Evolutionary conservation across 202 grass and related monocot genomes (phyloP).

Genomic region (Cymbopogon flexuosus): DNA sequence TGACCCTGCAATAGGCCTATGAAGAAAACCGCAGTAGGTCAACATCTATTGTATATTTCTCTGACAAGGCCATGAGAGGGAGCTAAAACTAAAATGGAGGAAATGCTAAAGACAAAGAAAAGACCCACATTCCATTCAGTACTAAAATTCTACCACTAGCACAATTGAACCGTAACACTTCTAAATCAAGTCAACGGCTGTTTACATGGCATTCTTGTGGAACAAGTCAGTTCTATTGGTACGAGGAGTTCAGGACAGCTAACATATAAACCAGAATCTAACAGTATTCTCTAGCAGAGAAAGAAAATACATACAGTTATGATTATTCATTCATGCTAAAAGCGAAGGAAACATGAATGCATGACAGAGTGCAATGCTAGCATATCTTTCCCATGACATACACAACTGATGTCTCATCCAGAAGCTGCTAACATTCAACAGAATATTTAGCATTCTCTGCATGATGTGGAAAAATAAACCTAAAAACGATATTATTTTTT

Average conservation of each 20-base stretch:
- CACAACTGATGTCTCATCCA: background rate
- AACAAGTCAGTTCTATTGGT: background rate
- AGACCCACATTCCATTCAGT: background rate
- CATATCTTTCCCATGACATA: too few species aligned
- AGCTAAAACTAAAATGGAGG: background rate
- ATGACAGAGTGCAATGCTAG: background rate
- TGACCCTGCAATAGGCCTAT: background rate
- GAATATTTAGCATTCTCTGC: too few species aligned
- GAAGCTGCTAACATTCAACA: background rate
- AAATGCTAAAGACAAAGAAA: background rate
- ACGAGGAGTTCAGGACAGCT: background rate
- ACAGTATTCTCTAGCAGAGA: background rate
- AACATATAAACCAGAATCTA: constrained; percentile 1
- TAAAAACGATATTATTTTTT: too few species aligned
- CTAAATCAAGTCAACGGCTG: background rate
- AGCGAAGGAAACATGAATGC: background rate
- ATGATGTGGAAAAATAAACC: too few species aligned
- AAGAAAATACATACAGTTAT: background rate
- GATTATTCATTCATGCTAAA: background rate
- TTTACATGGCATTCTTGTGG: background rate
- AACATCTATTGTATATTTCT: constrained; percentile 7
- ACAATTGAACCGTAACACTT: background rate
- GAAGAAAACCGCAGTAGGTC: background rate
- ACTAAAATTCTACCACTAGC: background rate
- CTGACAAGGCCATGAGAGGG: background rate